Percentiles rank a stretch among this genome's conserved stretches.
Evolutionary conservation across 2,329 filamentous ascomycete genomes (phyloP).

Genomic region (Arthrobotrys entomopaga): DNA sequence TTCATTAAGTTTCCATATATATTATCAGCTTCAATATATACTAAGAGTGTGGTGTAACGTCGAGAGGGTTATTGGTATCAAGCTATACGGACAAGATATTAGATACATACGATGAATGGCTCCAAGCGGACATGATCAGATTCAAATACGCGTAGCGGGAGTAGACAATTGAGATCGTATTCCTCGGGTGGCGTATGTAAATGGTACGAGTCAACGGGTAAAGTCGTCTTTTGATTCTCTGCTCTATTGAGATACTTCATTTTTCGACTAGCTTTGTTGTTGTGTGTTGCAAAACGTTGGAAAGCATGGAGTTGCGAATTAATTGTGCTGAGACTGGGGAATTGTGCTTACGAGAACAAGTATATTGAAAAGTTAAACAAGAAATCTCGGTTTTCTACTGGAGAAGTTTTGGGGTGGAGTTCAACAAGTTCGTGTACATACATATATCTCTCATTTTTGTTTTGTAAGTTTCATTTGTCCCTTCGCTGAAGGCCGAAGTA

Average conservation of each 20-base stretch:
- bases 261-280: constrained; percentile 8
- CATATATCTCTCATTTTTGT: not conserved
- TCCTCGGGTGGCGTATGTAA: constrained; percentile 36
- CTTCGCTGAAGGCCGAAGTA: not conserved
- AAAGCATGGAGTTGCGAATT: not conserved
- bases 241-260: constrained; percentile 45
- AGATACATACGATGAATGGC: constrained; percentile 46
- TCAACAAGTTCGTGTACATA: not conserved
- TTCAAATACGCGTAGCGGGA: constrained; percentile 42
- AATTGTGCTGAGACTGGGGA: no score
- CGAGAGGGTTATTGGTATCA: not conserved
- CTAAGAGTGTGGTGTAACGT: not conserved
- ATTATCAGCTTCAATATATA: not conserved
- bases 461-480: no score
- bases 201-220: constrained; percentile 41
- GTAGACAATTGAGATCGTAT: constrained; percentile 46
- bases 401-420: not conserved
- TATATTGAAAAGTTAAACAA: not conserved
- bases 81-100: not conserved
- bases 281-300: constrained; percentile 4
- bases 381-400: not conserved
- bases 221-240: constrained; percentile 18
- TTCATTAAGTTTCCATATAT: not conserved
- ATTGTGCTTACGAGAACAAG: not conserved
- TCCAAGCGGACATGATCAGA: constrained; percentile 46